Evolutionary conservation across 2,329 filamentous ascomycete species (phyloP).

Genomic region (Stagonosporopsis chrysanthemi): DNA sequence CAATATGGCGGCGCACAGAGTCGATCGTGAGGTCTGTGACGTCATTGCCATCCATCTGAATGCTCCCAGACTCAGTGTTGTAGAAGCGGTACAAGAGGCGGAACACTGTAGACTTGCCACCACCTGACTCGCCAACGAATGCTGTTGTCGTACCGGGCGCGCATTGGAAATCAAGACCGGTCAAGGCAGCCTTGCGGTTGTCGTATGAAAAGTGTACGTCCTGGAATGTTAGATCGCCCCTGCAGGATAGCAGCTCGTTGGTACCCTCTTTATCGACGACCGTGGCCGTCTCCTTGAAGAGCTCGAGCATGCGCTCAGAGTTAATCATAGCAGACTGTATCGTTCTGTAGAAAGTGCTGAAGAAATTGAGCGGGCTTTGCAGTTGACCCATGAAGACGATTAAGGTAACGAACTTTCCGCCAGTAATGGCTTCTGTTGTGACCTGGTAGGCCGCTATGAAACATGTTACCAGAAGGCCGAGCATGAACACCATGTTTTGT

Average conservation of each 20-base stretch:
- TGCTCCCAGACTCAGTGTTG: constrained; percentile 79
- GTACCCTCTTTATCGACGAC: constrained; percentile 80
- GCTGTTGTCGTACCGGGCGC: constrained; percentile 91
- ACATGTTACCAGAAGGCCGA: constrained; percentile 70
- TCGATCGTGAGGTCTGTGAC: constrained; percentile 90
- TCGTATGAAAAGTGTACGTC: constrained; percentile 94
- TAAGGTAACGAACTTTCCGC: constrained; percentile 74
- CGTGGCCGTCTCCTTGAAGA: constrained; percentile 95
- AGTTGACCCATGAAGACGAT: constrained; percentile 78
- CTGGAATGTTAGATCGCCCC: constrained; percentile 84
- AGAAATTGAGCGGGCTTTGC: constrained; percentile 74
- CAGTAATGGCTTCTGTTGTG: constrained; percentile 64
- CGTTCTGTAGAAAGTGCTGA: constrained; percentile 92
- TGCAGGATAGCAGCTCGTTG: constrained; percentile 69
- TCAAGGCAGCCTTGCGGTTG: constrained; percentile 80
- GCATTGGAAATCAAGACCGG: constrained; percentile 85
- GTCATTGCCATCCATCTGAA: constrained; percentile 83
- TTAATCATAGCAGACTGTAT: constrained; percentile 98
- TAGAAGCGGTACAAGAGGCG: constrained; percentile 97
- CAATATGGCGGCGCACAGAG: constrained; percentile 88
- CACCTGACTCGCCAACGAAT: constrained; percentile 94
- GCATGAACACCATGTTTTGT: constrained; percentile 69
- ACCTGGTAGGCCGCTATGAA: constrained; percentile 76
- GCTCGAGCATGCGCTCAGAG: constrained; percentile 89
- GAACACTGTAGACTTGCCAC: constrained; percentile 96